Percentiles rank a stretch among this genome's conserved stretches.
Evolutionary conservation across 495 filamentous ascomycete genomes (phyloP).

Genomic region (Talaromyces ruber): DNA sequence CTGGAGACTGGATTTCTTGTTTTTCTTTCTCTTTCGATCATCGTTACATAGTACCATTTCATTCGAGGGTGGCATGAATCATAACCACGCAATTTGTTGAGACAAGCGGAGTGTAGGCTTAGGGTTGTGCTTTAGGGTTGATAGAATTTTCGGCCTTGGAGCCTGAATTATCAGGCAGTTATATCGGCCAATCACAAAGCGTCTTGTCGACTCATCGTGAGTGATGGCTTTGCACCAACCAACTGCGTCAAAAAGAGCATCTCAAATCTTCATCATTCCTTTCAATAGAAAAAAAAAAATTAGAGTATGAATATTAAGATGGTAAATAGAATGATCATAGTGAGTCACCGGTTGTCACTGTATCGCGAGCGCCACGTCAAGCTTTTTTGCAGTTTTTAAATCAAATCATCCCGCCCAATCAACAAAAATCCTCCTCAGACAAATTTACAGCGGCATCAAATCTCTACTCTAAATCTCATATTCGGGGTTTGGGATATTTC

Average conservation of each 20-base stretch:
- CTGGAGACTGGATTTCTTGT: neutral
- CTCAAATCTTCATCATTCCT: neutral
- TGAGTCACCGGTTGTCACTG: constrained; percentile 1
- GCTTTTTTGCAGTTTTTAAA: neutral
- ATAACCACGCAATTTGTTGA: neutral
- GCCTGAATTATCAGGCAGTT: neutral
- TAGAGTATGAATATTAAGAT: neutral
- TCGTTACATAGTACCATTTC: too few relatives aligned
- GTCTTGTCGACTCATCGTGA: constrained; percentile 5
- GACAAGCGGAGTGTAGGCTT: neutral
- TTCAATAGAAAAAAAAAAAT: neutral
- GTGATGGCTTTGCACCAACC: constrained; percentile 3
- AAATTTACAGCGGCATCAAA: neutral
- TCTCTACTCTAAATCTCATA: neutral
- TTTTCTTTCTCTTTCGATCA: too few relatives aligned
- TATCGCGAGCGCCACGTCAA: neutral
- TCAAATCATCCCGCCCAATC: neutral
- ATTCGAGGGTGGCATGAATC: neutral
- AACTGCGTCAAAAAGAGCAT: neutral
- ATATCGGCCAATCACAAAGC: neutral
- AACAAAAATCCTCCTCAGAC: neutral
- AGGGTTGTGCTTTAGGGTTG: neutral
- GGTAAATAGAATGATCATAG: neutral
- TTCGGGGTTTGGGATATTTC: neutral
- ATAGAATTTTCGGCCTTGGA: neutral